These are phyloP conservation scores for Scutellaria baicalensis DNA, from an alignment of 257 asterid species.

Conservation along the genomic window DNA sequence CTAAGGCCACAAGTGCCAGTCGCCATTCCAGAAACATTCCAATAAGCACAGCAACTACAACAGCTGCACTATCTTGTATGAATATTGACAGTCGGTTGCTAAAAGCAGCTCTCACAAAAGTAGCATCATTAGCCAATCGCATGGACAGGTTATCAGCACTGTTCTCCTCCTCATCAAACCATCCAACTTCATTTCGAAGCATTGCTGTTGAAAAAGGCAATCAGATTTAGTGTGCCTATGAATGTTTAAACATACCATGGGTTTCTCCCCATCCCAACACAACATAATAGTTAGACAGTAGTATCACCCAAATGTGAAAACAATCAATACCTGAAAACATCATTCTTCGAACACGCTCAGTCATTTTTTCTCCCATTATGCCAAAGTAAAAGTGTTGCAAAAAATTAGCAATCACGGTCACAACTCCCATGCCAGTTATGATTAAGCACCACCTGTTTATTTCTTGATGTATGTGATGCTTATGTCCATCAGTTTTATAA, in stretches of 20 bases:
- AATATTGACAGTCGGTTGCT: conserved; percentile 96
- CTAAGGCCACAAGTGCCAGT: conserved; percentile 95
- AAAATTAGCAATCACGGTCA: conserved; percentile 90
- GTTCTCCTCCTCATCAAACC: conserved; percentile 98
- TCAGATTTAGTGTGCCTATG: background rate
- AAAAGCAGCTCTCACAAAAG: conserved; percentile 99
- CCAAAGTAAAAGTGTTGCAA: conserved; percentile 99
- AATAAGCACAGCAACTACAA: conserved; percentile 84
- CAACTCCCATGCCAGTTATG: conserved; percentile 95
- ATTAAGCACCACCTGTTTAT: conserved; percentile 88
- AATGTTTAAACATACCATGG: background rate
- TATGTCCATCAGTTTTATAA: conserved; percentile 45
- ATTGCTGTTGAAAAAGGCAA: conserved; percentile 52
- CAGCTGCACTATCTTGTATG: conserved; percentile 95
- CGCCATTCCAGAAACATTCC: conserved; percentile 96
- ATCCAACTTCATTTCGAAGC: conserved; percentile 99
- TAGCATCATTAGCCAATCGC: conserved; percentile 99
- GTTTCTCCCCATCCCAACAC: background rate
- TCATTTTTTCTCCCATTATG: conserved; percentile 99
- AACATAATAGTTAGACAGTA: background rate
- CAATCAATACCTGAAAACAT: conserved; percentile 86
- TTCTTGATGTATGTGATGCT: conserved; percentile 49
- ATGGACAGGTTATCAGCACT: conserved; percentile 98
- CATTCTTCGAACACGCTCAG: conserved; percentile 99
- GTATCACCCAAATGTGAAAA: background rate